Base-by-base conservation (phyloP, 2,329 filamentous ascomycete genomes). In the Helotiales sp. region DNA sequence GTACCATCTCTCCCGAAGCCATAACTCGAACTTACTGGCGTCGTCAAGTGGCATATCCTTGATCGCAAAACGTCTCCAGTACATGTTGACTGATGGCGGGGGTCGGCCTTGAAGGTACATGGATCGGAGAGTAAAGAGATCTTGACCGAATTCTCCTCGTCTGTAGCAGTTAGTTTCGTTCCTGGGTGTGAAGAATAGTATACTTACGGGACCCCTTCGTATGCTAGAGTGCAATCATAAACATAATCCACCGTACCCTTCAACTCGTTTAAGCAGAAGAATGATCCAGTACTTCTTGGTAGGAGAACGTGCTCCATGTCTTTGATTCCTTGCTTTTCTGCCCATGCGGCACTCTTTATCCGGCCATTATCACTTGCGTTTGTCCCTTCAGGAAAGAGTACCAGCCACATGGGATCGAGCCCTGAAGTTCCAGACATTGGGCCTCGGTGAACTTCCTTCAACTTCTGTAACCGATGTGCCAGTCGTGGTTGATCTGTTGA, bases 61-160 rank as follows among this genome's bases (percentile, higher is more conserved):
- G 15, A 97, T 78, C 37, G 87, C 86, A 79, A 97, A 97, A 10
- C 93, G 89, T 62, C 96, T 89, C 93, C 95, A 99, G 80, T 97
- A 91, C 83, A 98, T 94, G 79, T 97, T 98, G 75, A 98, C 94
- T 1, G 93, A 97, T 78, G 94, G 97, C 1, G 95, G 96, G 0
- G 94, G 91, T 0, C 92, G 88, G 13, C 96, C 94, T 78, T 96
- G 88, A 70, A 97, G 90, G 77, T 96, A 97, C 3, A 93, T 96
- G 58, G 93, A 93, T 2, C 88, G 87, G 3, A 99, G 84, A 0
- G 92, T 94, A 79, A 96, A 98, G 75, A 92, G 91, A 58, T 96
- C 89, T 77, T 98, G 94, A n/a, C 95, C 94, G 72, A 90, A 97
- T 74, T 91, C 86, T 45, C 90, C 92, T 66, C 90, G 91, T 26